Evolutionary conservation across 176 grass and related monocot genomes (phyloP).

Genomic region (Luzula sylvatica): DNA sequence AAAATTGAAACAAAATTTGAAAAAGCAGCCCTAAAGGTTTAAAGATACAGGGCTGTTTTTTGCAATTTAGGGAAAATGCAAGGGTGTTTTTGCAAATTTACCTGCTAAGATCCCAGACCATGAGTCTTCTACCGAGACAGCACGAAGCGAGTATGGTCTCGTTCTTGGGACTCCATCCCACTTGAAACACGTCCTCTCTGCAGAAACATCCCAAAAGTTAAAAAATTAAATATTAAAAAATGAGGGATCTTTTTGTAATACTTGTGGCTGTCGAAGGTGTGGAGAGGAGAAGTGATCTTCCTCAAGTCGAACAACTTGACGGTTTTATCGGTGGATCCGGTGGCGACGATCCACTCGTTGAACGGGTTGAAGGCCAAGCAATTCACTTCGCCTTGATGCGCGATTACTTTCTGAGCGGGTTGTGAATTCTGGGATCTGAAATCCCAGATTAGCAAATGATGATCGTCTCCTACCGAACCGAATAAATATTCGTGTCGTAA

Average conservation of each 20-base stretch:
- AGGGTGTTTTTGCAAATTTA: too few relatives aligned
- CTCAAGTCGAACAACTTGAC: slow-evolving; percentile 98
- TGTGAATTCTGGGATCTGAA: slow-evolving; percentile 38
- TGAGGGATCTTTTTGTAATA: slow-evolving; percentile 18
- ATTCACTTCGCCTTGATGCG: slow-evolving; percentile 96
- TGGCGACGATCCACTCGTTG: slow-evolving; percentile 98
- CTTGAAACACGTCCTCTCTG: slow-evolving; percentile 98
- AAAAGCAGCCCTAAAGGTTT: too few relatives aligned
- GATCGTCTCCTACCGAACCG: slow-evolving; percentile 92
- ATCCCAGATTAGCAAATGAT: slow-evolving; percentile 78
- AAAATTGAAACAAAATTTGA: too few relatives aligned
- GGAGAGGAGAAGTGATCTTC: slow-evolving; percentile 58
- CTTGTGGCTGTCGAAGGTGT: slow-evolving; percentile 93
- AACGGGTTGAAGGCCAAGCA: slow-evolving; percentile 97
- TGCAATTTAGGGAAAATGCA: too few relatives aligned
- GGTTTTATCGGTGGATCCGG: slow-evolving; percentile 92
- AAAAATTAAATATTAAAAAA: not conserved
- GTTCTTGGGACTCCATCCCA: slow-evolving; percentile 97
- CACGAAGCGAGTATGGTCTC: slow-evolving; percentile 96
- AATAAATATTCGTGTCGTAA: slow-evolving; percentile 85
- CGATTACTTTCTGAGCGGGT: slow-evolving; percentile 71
- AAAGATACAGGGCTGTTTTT: too few relatives aligned
- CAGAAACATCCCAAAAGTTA: not conserved
- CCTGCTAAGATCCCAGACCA: slow-evolving; percentile 99
- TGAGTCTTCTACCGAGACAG: slow-evolving; percentile 86